A percentile compares a stretch with the other conserved stretches of the same genome.
These are phyloP conservation scores for Monilinia fructicola DNA, from an alignment of 2,329 filamentous ascomycete species.

Conservation along the genomic window DNA sequence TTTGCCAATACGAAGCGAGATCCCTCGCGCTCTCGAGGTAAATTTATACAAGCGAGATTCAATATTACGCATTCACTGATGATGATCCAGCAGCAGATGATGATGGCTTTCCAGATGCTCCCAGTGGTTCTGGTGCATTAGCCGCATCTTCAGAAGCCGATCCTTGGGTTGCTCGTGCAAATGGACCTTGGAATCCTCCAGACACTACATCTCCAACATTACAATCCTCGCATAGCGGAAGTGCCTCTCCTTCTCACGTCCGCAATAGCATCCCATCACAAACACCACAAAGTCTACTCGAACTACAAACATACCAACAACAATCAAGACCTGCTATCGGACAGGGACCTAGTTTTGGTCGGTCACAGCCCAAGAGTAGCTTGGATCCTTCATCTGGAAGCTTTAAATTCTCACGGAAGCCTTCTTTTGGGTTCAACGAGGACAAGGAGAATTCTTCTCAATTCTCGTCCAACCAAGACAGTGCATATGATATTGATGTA, in stretches of 20 bases:
- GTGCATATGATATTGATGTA: conserved; percentile 34
- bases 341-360: conserved; percentile 42
- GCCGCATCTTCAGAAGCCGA: conserved; percentile 68
- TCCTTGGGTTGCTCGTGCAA: conserved; percentile 54
- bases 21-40: conserved; percentile 50
- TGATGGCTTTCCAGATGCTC: conserved; percentile 49
- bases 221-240: conserved; percentile 49
- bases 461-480: conserved; percentile 30
- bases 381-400: conserved; percentile 49
- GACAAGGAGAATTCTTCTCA: conserved; percentile 39
- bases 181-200: conserved; percentile 58
- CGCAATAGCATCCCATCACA: conserved; percentile 49
- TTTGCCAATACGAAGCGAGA: conserved; percentile 50
- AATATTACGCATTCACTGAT: conserved; percentile 32
- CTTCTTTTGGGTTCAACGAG: conserved; percentile 35
- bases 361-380: conserved; percentile 43
- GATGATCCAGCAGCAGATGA: conserved; percentile 40
- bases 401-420: conserved; percentile 43
- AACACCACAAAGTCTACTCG: conserved; percentile 42
- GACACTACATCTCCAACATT: conserved; percentile 48
- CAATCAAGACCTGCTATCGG: conserved; percentile 49
- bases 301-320: conserved; percentile 46
- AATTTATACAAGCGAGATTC: conserved; percentile 34
- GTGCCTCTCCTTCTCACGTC: conserved; percentile 58
- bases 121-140: conserved; percentile 68